phyloP scores from a whole-genome alignment of 495 filamentous ascomycete species.

The Bacidia gigantensis region DNA sequence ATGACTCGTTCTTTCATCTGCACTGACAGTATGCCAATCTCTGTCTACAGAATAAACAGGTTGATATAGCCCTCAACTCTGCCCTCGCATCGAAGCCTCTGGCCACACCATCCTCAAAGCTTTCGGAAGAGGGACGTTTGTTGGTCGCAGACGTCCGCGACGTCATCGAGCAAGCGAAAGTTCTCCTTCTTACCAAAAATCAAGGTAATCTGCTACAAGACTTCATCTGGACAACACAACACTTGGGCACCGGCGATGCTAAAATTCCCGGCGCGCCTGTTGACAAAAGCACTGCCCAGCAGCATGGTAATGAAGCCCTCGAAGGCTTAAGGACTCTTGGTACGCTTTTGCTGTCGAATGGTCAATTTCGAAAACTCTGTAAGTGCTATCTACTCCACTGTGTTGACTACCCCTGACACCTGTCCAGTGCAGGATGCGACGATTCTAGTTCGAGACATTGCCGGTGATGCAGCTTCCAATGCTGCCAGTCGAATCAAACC shows the following conservation, averaged over 20 bases:
- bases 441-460: constrained; percentile 73
- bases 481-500: constrained; percentile 70
- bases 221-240: constrained; percentile 85
- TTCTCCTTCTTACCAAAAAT: constrained; percentile 86
- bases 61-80: constrained; percentile 84
- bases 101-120: constrained; percentile 54
- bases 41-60: constrained; percentile 65
- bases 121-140: constrained; percentile 66
- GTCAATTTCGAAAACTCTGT: constrained; percentile 91
- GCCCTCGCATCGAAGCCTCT: constrained; percentile 56
- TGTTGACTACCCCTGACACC: not conserved
- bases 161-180: constrained; percentile 80
- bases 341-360: constrained; percentile 83
- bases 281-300: constrained; percentile 58
- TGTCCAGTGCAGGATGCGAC: constrained; percentile 69
- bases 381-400: constrained; percentile 26
- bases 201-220: constrained; percentile 88
- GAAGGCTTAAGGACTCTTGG: constrained; percentile 84
- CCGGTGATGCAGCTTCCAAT: constrained; percentile 74
- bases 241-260: constrained; percentile 43
- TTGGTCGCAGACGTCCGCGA: constrained; percentile 66
- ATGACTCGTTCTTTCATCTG: too few relatives aligned
- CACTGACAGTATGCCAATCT: not conserved
- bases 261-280: constrained; percentile 49
- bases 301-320: constrained; percentile 66